Conservation (phyloP, 2,329 filamentous ascomycete species). For the Monilinia fructigena region DNA sequence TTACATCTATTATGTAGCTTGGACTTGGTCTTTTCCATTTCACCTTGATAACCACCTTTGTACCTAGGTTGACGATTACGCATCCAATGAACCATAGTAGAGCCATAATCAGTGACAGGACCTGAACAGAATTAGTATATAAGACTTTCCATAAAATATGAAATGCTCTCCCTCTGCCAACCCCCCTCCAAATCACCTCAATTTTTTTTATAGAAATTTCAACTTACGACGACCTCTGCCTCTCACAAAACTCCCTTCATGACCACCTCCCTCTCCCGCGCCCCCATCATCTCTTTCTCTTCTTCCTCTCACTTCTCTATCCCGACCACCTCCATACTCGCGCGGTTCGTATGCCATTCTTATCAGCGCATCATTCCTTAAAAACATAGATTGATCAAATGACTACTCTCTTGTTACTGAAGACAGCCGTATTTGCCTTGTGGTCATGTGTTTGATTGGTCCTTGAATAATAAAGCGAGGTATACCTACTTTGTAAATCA, state of each 20-base stretch:
- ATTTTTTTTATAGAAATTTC: not conserved
- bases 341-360: slow-evolving; percentile 41
- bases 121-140: slow-evolving; percentile 49
- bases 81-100: slow-evolving; percentile 89
- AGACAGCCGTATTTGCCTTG: not conserved
- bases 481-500: not conserved
- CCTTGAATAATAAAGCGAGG: not conserved
- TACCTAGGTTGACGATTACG: slow-evolving; percentile 75
- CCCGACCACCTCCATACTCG: slow-evolving; percentile 37
- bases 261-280: slow-evolving; percentile 22
- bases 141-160: not conserved
- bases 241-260: slow-evolving; percentile 21
- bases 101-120: slow-evolving; percentile 89
- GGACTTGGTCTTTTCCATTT: slow-evolving; percentile 78
- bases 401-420: slow-evolving; percentile 13
- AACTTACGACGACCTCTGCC: slow-evolving; percentile 40
- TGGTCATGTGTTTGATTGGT: slow-evolving; percentile 13
- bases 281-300: slow-evolving; percentile 19
- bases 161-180: too few relatives aligned
- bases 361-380: slow-evolving; percentile 29
- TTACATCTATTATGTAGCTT: slow-evolving; percentile 86
- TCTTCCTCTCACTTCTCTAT: slow-evolving; percentile 26
- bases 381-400: slow-evolving; percentile 5
- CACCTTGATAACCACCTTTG: slow-evolving; percentile 67
- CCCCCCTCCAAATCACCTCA: too few relatives aligned